Evolutionary conservation across 768 basidiomycete genomes (phyloP).

Genomic region (Phylloporus sp.): DNA sequence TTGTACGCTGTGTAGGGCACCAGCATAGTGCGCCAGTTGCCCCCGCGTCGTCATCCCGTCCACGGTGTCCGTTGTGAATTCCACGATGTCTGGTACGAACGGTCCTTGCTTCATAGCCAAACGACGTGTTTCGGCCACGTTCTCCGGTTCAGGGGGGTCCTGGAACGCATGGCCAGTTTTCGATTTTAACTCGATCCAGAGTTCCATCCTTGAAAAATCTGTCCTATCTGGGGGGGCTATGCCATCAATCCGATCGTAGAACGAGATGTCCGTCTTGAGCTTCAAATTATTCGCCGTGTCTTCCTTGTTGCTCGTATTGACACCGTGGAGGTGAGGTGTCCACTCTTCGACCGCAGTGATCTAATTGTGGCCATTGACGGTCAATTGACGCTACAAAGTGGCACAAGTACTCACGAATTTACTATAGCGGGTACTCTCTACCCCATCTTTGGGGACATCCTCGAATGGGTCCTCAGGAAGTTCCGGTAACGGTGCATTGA

Average conservation of each 20-base stretch:
- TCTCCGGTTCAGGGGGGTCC: neutral
- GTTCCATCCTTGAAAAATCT: neutral
- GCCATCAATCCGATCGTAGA: too few relatives aligned
- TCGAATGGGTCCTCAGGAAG: neutral
- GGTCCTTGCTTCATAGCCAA: neutral
- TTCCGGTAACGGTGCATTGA: too few relatives aligned
- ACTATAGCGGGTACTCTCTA: neutral
- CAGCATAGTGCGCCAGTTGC: neutral
- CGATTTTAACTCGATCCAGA: neutral
- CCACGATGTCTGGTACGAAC: too few relatives aligned
- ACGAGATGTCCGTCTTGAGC: too few relatives aligned
- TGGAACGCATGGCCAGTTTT: neutral
- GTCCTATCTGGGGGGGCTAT: neutral
- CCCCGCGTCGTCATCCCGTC: neutral
- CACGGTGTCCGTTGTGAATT: neutral
- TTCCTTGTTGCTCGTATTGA: neutral
- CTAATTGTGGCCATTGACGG: neutral
- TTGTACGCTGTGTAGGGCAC: neutral
- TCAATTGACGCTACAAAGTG: too few relatives aligned
- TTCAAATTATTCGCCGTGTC: neutral
- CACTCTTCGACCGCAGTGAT: neutral
- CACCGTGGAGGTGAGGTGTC: constrained; percentile 1
- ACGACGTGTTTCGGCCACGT: neutral
- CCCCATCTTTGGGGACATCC: neutral
- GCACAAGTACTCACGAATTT: neutral